phyloP scores from a whole-genome alignment of 148 eudicot genomes.

The Camellia granthamiana region DNA sequence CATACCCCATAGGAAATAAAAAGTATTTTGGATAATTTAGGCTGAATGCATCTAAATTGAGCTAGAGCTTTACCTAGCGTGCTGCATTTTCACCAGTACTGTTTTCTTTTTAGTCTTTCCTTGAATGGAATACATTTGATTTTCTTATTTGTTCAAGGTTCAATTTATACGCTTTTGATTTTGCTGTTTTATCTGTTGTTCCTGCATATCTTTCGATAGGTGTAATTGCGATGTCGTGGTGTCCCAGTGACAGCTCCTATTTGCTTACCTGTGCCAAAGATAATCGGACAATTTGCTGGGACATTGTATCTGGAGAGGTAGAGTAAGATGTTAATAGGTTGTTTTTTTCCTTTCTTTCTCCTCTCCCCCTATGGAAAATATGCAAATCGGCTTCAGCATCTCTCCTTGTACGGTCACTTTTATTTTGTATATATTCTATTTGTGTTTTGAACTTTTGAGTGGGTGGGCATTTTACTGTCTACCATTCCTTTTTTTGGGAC shows the following conservation, averaged over 20 bases:
- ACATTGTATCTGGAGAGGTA: constrained; percentile 81
- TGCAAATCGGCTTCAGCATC: not conserved
- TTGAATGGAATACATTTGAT: not conserved
- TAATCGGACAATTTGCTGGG: constrained; percentile 97
- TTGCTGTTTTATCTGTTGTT: constrained; percentile 17
- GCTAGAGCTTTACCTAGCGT: not conserved
- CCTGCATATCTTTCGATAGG: constrained; percentile 21
- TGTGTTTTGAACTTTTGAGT: not conserved
- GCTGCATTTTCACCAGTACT: not conserved
- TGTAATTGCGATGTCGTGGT: constrained; percentile 97
- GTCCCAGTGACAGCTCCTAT: constrained; percentile 84
- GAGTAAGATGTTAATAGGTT: constrained; percentile 1
- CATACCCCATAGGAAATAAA: not conserved
- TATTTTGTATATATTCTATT: not conserved
- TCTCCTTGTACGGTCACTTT: not conserved
- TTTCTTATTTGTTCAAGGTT: not conserved
- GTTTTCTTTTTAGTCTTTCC: constrained; percentile 1
- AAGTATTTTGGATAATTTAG: not conserved
- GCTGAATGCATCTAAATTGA: not conserved
- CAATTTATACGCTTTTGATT: not conserved
- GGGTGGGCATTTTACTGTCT: not conserved
- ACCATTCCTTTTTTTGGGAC: not conserved
- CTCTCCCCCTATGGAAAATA: not conserved
- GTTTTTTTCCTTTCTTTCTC: not conserved
- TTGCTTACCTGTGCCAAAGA: constrained; percentile 93